Percentiles rank a stretch among this genome's conserved stretches.
Conservation (phyloP, 805 yeast genomes). For the Teunomyces barrocoloradensis region DNA sequence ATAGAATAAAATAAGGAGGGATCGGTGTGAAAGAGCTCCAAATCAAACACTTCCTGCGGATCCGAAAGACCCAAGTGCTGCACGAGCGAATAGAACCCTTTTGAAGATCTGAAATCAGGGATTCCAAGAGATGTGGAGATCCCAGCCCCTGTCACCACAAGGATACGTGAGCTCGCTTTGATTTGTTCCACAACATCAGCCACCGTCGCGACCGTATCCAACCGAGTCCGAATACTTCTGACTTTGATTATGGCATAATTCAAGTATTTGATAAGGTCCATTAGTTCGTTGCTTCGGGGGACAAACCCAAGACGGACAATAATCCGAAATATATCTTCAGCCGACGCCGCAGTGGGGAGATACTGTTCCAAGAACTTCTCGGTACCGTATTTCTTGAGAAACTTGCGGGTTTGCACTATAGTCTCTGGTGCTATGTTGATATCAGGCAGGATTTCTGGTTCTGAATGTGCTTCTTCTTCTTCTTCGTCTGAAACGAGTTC, state of each 20-base stretch:
- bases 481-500: background rate
- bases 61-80: conserved; percentile 46
- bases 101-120: conserved; percentile 44
- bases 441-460: background rate
- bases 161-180: conserved; percentile 43
- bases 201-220: conserved; percentile 53
- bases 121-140: conserved; percentile 44
- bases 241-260: conserved; percentile 68
- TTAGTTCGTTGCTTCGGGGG: conserved; percentile 42
- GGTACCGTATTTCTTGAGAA: conserved; percentile 59
- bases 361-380: conserved; percentile 57
- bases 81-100: conserved; percentile 62
- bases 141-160: conserved; percentile 47
- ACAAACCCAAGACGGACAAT: conserved; percentile 64
- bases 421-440: conserved; percentile 9
- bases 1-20: conserved; percentile 41
- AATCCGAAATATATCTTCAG: conserved; percentile 54
- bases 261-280: conserved; percentile 49
- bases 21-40: conserved; percentile 34
- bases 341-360: conserved; percentile 58
- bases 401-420: conserved; percentile 34
- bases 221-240: conserved; percentile 50
- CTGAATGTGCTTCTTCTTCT: background rate
- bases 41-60: conserved; percentile 46
- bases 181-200: conserved; percentile 58